Conservation (phyloP, 768 basidiomycete species). For the Phaffia australis region DNA sequence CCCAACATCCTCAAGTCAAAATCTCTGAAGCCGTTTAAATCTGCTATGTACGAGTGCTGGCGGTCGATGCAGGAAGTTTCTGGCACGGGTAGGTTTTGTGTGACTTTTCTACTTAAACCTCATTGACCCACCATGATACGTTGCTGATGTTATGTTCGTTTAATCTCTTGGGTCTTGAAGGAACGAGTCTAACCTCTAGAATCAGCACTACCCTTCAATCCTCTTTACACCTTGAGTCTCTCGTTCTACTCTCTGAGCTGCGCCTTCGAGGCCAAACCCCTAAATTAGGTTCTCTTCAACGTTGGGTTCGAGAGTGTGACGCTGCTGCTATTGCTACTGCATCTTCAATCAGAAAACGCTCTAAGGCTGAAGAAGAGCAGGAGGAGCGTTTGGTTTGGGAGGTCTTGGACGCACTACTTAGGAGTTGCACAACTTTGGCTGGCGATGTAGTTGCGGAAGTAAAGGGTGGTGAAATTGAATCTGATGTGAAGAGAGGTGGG, state of each 20-base stretch:
- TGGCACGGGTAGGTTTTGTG: slow-evolving; percentile 11
- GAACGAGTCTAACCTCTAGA: slow-evolving; percentile 16
- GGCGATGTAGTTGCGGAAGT: slow-evolving; percentile 13
- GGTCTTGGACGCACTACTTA: slow-evolving; percentile 46
- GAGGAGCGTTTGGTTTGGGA: slow-evolving; percentile 38
- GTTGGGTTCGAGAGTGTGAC: slow-evolving; percentile 53
- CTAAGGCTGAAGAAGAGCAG: slow-evolving; percentile 41
- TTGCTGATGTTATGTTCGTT: not conserved
- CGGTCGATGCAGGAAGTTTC: slow-evolving; percentile 14
- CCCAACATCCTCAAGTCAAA: slow-evolving; percentile 19
- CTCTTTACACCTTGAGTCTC: slow-evolving; percentile 45
- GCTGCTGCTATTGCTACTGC: slow-evolving; percentile 38
- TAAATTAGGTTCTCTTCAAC: slow-evolving; percentile 48
- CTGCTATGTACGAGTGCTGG: slow-evolving; percentile 19
- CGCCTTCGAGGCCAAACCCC: slow-evolving; percentile 44
- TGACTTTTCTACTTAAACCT: not conserved
- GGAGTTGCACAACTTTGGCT: slow-evolving; percentile 35
- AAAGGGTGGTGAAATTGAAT: slow-evolving; percentile 20
- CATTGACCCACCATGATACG: not conserved
- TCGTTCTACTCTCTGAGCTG: slow-evolving; percentile 50
- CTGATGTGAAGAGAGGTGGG: slow-evolving; percentile 15
- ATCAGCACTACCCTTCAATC: slow-evolving; percentile 40
- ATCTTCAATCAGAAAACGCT: slow-evolving; percentile 34
- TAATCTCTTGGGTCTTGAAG: not conserved
- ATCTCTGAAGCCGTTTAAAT: slow-evolving; percentile 19